Conservation (phyloP, 495 filamentous ascomycete genomes). For the Cercophora samala region DNA sequence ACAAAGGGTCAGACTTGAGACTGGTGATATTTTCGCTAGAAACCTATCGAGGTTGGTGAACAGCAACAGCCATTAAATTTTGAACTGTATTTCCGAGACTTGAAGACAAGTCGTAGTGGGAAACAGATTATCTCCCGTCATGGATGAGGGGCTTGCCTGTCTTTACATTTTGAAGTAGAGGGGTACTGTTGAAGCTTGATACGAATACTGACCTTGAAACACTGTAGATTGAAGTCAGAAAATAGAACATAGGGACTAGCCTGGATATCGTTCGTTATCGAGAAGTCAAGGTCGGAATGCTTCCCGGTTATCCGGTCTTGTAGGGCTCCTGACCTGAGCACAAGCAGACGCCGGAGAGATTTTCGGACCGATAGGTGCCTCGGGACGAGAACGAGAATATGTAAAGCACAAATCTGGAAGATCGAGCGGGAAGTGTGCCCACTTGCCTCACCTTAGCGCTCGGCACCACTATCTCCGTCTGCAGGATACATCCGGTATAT, state of each 20-base stretch:
- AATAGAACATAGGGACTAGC: background rate
- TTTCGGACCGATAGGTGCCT: constrained; percentile 18
- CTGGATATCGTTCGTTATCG: background rate
- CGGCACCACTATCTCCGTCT: constrained; percentile 13
- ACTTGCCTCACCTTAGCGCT: constrained; percentile 10
- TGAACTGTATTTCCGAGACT: too few species aligned
- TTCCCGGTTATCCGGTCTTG: constrained; percentile 12
- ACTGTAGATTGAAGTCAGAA: background rate
- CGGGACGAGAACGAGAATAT: constrained; percentile 2
- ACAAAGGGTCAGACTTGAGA: too few species aligned
- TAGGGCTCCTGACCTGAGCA: constrained; percentile 3
- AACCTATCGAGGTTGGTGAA: too few species aligned
- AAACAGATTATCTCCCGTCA: too few species aligned
- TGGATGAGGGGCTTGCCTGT: too few species aligned
- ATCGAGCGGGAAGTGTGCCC: background rate
- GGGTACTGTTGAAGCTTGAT: background rate
- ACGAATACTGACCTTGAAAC: background rate
- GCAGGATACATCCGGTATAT: constrained; percentile 14
- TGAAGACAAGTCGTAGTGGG: too few species aligned
- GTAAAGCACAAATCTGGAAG: background rate
- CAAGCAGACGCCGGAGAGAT: constrained; percentile 1
- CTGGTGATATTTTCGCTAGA: too few species aligned
- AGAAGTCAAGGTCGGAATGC: background rate
- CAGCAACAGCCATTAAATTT: too few species aligned
- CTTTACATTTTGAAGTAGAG: background rate